Base-by-base conservation (phyloP, 2,329 filamentous ascomycete species). In the Talaromyces sp. region DNA sequence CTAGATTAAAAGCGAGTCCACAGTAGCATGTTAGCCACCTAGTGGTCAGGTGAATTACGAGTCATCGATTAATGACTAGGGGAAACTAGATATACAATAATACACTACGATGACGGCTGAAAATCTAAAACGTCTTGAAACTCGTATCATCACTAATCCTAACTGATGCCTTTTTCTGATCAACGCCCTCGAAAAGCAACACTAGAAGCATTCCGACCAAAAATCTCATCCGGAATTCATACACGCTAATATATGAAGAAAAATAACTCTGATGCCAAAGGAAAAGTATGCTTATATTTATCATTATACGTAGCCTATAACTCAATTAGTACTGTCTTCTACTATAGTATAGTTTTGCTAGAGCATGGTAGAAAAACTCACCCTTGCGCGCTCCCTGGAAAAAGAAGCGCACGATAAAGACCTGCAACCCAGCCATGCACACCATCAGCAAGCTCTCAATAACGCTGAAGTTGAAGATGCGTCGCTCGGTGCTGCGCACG, bases 391-490 rank as follows among this genome's bases (percentile, higher is more conserved):
- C 86, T 42, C 86, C 92, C 83, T 97, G 94, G 86, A 99, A 99
- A 82, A 99, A 99, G 88, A 98, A 98, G 67, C 92, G 83, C 70
- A 99, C 95, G 69, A 99, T 88, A 77, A 98, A 97, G 57, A 99
- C 95, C 81, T 99, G 96, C 74, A 99, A 79, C 54, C 87, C 93
- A 52, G 94, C 95, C 96, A 99, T 99, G 63, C 88, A 90, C 66
- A 97, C 82, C 81, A 99, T 96, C 81, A 99, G 87, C 65, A 86
- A 84, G 67, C 91, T 90, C 82, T 99, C 95, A 69, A 98, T 89
- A 73, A 99, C 82, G 75, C 91, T 96, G 78, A 99, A 96, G 80
- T 97, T 98, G 81, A 97, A 92, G 72, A 99, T 99, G 66, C 95
- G 85, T 75, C 87, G 87, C 83, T 99, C 95, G 47, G 95, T 99